phyloP scores from a whole-genome alignment of 768 basidiomycete genomes.

The Amanita rimosa region DNA sequence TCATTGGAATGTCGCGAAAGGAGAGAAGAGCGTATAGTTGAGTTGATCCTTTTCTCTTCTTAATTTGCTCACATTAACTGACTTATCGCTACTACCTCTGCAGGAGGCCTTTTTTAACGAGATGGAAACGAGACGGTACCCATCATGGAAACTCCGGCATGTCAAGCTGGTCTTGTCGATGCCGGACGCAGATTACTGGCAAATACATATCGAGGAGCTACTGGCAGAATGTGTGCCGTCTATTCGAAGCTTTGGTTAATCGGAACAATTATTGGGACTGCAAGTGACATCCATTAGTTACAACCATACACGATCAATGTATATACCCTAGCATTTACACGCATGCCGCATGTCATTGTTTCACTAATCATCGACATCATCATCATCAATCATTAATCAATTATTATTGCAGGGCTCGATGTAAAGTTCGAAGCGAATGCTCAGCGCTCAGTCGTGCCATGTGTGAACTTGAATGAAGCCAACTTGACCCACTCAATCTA shows the following conservation, averaged over 20 bases:
- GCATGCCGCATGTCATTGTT: too few species aligned
- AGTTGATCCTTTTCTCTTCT: neutral
- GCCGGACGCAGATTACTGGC: constrained; percentile 3
- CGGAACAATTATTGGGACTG: neutral
- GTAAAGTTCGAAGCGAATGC: too few species aligned
- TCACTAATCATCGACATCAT: too few species aligned
- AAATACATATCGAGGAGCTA: neutral
- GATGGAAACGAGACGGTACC: constrained; percentile 3
- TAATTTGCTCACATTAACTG: neutral
- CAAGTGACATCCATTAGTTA: neutral
- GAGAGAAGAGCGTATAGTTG: neutral
- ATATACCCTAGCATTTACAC: too few species aligned
- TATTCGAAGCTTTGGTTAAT: constrained; percentile 1
- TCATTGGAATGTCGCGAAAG: neutral
- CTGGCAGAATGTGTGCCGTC: constrained; percentile 4
- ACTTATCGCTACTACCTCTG: neutral
- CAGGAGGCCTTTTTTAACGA: constrained; percentile 20
- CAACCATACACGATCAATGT: too few species aligned
- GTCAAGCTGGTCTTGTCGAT: constrained; percentile 1
- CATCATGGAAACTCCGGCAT: constrained; percentile 8
- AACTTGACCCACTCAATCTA: too few species aligned
- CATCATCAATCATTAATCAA: too few species aligned
- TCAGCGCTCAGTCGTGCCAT: too few species aligned
- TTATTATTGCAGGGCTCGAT: too few species aligned
- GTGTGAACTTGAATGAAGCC: too few species aligned